phyloP scores from a whole-genome alignment of 2,329 filamentous ascomycete species.

The Harringtonia aguacate region DNA sequence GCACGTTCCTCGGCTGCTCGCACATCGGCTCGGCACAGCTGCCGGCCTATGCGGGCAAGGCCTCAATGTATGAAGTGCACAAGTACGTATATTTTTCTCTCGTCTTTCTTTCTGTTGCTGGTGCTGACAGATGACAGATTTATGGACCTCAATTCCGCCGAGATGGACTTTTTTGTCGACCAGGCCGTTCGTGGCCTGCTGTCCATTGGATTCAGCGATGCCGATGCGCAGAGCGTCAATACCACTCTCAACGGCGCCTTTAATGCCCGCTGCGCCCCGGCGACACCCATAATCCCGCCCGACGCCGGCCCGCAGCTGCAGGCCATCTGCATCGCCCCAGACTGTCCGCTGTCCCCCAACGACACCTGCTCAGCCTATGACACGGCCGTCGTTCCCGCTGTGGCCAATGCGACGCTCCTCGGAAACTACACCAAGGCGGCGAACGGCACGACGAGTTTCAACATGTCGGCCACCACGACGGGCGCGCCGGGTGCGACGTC shows the following conservation, averaged over 20 bases:
- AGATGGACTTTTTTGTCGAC: conserved; percentile 8
- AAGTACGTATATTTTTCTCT: not conserved
- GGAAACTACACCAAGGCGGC: conserved; percentile 6
- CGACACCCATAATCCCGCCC: conserved; percentile 3
- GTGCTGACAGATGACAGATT: not conserved
- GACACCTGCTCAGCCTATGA: conserved; percentile 6
- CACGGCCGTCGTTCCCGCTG: conserved; percentile 3
- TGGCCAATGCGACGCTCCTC: conserved; percentile 7
- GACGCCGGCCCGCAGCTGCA: conserved; percentile 7
- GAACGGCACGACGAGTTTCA: conserved; percentile 5
- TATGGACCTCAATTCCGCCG: conserved; percentile 7
- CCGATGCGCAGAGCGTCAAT: conserved; percentile 8
- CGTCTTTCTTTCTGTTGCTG: not conserved
- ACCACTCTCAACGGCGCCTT: conserved; percentile 3
- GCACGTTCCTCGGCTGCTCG: conserved; percentile 5
- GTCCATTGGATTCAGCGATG: conserved; percentile 4
- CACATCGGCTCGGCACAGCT: conserved; percentile 1
- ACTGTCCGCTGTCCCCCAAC: conserved; percentile 6
- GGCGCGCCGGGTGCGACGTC: not conserved
- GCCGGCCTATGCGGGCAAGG: conserved; percentile 4
- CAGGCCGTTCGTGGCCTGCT: conserved; percentile 6
- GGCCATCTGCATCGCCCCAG: conserved; percentile 7
- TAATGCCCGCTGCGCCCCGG: conserved; percentile 7
- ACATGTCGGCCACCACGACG: not conserved
- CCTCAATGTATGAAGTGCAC: conserved; percentile 9